Base-by-base conservation (phyloP, 2,329 filamentous ascomycete species). In the Plenodomus lindquistii region DNA sequence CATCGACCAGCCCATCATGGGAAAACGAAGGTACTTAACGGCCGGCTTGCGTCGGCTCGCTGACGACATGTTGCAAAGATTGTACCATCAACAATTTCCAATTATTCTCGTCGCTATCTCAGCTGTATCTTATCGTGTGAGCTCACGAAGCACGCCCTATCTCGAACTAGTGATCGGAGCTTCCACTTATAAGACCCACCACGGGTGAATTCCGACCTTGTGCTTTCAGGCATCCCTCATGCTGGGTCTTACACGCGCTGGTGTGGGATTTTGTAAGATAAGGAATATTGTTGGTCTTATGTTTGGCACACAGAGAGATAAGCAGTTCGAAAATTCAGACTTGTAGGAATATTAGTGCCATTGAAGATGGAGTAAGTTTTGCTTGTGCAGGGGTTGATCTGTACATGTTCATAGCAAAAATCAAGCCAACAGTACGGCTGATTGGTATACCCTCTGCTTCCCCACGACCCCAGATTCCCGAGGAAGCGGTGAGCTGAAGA, bases 391-490 rank as follows among this genome's bases (percentile, higher is more conserved):
- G 27, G 10, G 27, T 4, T 15, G 6, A 31, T 8, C n/a, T n/a
- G 11, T 8, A 31, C 9, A 8, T 11, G 6, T 15, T 8, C 4
- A 13, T 8, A 31, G 4, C 15, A 8, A 8, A 4, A 31, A 31
- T 8, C 27, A 31, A 31, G 27, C 27, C 11, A 31, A 11, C 6
- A 31, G 27, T 4, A 31, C 6, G 5, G 15, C 27, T 15, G 37
- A 24, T 24, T 15, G n/a, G 13, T n/a, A n/a, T n/a, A 24, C 13
- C 21, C 16, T 27, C 13, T 3, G 9, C 31, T 43, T 43, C 41
- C 41, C 41, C 41, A 29, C 40, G 41, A 43, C 41, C 41, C 41
- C 41, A 24, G 41, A 43, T 37, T 43, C 18, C 27, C 27, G 15
- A 31, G 27, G 27, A 8, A 7, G 11, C 27, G 40, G 17, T 22